Percentiles rank a stretch among this genome's conserved stretches.
These are phyloP conservation scores for Globisporangium nunn DNA, from an alignment of 352 stramenopile genomes.

Conservation along the genomic window DNA sequence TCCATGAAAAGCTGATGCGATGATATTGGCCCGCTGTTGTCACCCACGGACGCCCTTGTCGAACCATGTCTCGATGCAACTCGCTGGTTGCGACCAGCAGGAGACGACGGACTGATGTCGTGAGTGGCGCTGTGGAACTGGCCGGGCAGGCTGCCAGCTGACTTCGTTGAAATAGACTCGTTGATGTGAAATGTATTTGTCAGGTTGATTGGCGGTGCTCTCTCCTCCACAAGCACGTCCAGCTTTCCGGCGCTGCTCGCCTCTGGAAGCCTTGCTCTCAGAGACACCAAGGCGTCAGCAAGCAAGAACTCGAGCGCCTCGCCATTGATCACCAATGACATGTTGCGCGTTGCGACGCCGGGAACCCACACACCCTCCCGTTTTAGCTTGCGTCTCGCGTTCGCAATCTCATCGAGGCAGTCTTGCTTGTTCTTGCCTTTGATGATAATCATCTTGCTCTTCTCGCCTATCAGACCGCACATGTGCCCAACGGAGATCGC, in stretches of 20 bases:
- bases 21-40: conserved; percentile 16
- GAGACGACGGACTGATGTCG: conserved; percentile 6
- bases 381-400: conserved; percentile 65
- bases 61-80: conserved; percentile 31
- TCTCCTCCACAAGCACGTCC: conserved; percentile 22
- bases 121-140: conserved; percentile 12
- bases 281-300: conserved; percentile 21
- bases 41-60: conserved; percentile 25
- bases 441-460: conserved; percentile 79
- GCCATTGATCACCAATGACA: conserved; percentile 80
- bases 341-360: conserved; percentile 58
- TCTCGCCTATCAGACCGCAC: conserved; percentile 86
- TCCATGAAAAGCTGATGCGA: conserved; percentile 74
- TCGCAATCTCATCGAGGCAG: conserved; percentile 76
- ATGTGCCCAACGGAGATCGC: conserved; percentile 98
- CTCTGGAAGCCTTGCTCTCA: conserved; percentile 9
- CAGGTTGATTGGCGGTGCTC: conserved; percentile 3
- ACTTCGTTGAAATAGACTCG: conserved; percentile 49
- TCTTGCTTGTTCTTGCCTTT: conserved; percentile 76
- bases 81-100: conserved; percentile 7
- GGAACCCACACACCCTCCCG: conserved; percentile 73
- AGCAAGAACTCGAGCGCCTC: conserved; percentile 73
- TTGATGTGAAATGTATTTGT: conserved; percentile 15
- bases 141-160: conserved; percentile 29
- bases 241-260: conserved; percentile 10